Base-by-base conservation (phyloP, 495 filamentous ascomycete species). In the Xylaria palmicola region DNA sequence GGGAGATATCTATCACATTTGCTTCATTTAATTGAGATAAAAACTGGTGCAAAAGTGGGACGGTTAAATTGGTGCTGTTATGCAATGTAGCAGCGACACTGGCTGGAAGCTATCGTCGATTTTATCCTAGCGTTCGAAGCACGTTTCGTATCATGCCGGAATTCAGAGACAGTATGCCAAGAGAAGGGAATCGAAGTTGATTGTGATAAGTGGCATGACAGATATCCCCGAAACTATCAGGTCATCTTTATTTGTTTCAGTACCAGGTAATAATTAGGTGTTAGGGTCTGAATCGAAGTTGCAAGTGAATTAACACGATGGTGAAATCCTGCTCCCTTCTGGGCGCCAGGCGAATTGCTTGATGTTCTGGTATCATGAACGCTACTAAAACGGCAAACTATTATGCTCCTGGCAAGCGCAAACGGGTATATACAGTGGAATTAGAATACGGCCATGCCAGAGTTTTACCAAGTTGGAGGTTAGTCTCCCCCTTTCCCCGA, bases 341-440 rank as follows among this genome's bases (percentile, higher is more conserved):
- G 36, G 32, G 22, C 8, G 13, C 3, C 30, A 58, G 24, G 6
- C 41, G 15, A 20, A 22, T 44, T 27, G 22, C 15, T 12, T 40
- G 41, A 40, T 32, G 20, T 27, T 41, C 10, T 60, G 30, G 45
- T 60, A 52, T 52, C 36, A 41, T 44, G 47, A 49, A 47, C 55
- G 41, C 55, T 47, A 47, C n/a, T 15, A 26, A 9, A 37, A 57
- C 41, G 32, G n/a, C 44, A 47, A 51, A 41, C 30, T 32, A 30
- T 41, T 36, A 22, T 17, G 41, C 43, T 32, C 43, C 22, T 15
- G 44, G 27, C 1, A 41, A 52, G 44, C 20, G 15, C 17, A 56
- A 41, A 44, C 54, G 32, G 27, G 49, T 65, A 67, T 70, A 62
- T 62, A 60, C 65, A 67, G n/a, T n/a, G 22, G 40, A 62, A 53